A percentile compares a stretch with the other conserved stretches of the same genome.
Conservation (phyloP, 805 yeast species). For the Starmerella bombi region DNA sequence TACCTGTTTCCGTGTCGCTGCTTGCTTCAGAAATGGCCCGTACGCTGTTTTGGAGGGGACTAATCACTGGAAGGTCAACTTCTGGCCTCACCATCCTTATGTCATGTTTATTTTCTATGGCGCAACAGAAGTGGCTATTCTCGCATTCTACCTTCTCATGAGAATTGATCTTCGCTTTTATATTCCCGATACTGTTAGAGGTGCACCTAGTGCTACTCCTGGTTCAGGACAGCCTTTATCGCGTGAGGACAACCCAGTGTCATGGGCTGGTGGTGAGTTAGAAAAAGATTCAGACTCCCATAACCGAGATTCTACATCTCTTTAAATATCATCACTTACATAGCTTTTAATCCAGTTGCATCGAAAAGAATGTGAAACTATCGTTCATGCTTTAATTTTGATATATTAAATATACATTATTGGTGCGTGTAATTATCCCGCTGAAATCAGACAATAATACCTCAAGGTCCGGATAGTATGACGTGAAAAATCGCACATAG, state of each 20-base stretch:
- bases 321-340: too few relatives aligned
- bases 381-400: too few relatives aligned
- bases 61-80: conserved; percentile 21
- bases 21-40: conserved; percentile 20
- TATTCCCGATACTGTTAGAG: conserved; percentile 44
- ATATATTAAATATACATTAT: too few relatives aligned
- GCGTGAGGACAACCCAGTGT: conserved; percentile 7
- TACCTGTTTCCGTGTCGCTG: conserved; percentile 27
- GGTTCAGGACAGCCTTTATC: neutral
- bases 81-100: conserved; percentile 40
- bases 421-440: too few relatives aligned
- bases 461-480: too few relatives aligned
- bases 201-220: neutral
- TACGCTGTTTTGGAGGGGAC: conserved; percentile 6
- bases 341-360: too few relatives aligned
- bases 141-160: conserved; percentile 43
- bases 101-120: conserved; percentile 63
- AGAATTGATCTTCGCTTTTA: conserved; percentile 68
- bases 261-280: conserved; percentile 4
- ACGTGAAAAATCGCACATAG: too few relatives aligned
- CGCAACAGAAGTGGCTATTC: conserved; percentile 45
- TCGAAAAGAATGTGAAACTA: too few relatives aligned
- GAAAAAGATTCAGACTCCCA: conserved; percentile 1
- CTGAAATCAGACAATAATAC: too few relatives aligned
- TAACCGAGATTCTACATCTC: neutral